Evolutionary conservation across 2,329 filamentous ascomycete species (phyloP), one percentile per base, ranked within the genome.

Genomic region (Exophiala sp.): DNA sequence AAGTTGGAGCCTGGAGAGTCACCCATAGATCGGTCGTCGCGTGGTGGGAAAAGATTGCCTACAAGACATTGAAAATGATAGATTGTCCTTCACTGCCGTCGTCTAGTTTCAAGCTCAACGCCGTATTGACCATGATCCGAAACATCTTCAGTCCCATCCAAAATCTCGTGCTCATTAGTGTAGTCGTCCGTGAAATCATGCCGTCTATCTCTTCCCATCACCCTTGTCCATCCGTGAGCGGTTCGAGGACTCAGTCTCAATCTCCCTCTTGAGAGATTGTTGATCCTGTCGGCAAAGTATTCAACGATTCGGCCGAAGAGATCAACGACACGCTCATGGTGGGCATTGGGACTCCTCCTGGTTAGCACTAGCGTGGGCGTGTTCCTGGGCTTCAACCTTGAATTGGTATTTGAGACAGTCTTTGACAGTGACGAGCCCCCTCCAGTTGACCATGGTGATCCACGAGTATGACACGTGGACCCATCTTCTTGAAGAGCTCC

Each of bases 401-500:
- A 97, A 95, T 68, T 98, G 91, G 64, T 95, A 97, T 66, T 93
- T 95, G 48, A 98, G 73, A 60, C 93, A 97, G 66, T 98, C 93
- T 67, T 98, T 98, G 55, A 96, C 86, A 0, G 93, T 98, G 1
- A 98, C 87, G 0, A 98, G 76, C 0, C 93, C n/a, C 93, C 0
- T 79, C 80, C 1, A 98, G 76, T 43, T 81, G 80, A 11, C 93
- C 93, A 51, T 87, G 85, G 64, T 95, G 85, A 67, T 98, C 93
- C 32, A 96, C 85, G 2, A 98, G 76, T 43, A 98, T 91, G 4
- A 96, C 89, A 1, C 93, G 81, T 0, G 91, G 93, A 0, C 93
- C 93, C 66, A 98, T 94, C 72, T 97, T 98, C 67, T 91, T 91
- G 74, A 98, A 98, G 9, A 98, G 76, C 64, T 98, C 93, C 89